These are phyloP conservation scores for Candida anglica DNA, from an alignment of 805 yeast species.

Conservation along the genomic window DNA sequence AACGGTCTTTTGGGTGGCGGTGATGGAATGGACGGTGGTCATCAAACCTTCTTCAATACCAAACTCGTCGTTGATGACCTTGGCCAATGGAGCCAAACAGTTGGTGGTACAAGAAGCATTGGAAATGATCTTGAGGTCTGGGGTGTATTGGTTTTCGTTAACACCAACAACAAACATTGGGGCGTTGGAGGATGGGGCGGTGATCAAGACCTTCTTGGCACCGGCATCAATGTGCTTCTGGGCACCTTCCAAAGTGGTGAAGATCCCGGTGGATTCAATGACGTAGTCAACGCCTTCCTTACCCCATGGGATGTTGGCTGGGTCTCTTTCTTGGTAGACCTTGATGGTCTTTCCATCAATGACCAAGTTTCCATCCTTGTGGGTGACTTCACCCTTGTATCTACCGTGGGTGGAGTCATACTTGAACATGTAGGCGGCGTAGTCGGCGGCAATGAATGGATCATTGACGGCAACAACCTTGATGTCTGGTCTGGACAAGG, in stretches of 20 bases:
- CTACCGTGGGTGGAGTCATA: conserved; percentile 34
- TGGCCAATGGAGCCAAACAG: conserved; percentile 36
- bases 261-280: conserved; percentile 33
- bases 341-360: conserved; percentile 24
- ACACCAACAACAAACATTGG: conserved; percentile 36
- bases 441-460: conserved; percentile 31
- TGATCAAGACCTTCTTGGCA: conserved; percentile 32
- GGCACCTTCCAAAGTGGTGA: conserved; percentile 32
- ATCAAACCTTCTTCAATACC: conserved; percentile 34
- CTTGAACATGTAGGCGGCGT: conserved; percentile 34
- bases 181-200: conserved; percentile 33
- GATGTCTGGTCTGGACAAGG: conserved; percentile 27
- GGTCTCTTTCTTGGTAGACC: conserved; percentile 33
- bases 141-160: conserved; percentile 28
- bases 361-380: conserved; percentile 18
- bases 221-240: conserved; percentile 34
- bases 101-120: conserved; percentile 36
- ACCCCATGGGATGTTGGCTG: conserved; percentile 32
- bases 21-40: conserved; percentile 35
- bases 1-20: conserved; percentile 35
- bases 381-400: conserved; percentile 24
- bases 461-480: conserved; percentile 30
- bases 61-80: conserved; percentile 30
- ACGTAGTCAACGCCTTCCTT: conserved; percentile 27
- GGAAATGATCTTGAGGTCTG: conserved; percentile 28